A percentile compares a stretch with the other conserved stretches of the same genome.
Evolutionary conservation across 1,139 yeast genomes (phyloP).

Genomic region (Taphrina sp.): DNA sequence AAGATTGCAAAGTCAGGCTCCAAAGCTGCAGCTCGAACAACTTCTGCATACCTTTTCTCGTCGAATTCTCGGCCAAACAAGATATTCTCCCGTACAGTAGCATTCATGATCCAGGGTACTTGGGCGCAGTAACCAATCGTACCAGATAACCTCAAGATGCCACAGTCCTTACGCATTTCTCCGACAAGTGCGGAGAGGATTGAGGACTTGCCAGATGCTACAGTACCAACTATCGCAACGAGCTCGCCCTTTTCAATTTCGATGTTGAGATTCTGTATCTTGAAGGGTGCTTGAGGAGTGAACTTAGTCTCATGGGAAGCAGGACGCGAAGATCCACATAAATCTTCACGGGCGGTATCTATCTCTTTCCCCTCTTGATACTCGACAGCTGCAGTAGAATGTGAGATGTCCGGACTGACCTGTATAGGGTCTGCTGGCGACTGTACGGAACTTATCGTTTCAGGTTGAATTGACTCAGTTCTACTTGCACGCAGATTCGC

Average conservation of each 20-base stretch:
- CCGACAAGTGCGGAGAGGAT: constrained; percentile 63
- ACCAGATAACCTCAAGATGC: constrained; percentile 50
- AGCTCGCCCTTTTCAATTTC: constrained; percentile 57
- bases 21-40: constrained; percentile 65
- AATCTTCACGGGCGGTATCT: neutral
- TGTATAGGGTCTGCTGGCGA: neutral
- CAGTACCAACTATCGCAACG: constrained; percentile 64
- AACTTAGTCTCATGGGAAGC: neutral
- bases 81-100: constrained; percentile 74
- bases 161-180: constrained; percentile 54
- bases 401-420: neutral
- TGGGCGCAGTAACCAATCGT: constrained; percentile 48
- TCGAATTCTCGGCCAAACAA: constrained; percentile 65
- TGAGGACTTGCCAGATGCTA: constrained; percentile 72
- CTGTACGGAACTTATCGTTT: constrained; percentile 23
- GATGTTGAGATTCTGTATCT: constrained; percentile 52
- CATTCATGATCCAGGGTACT: constrained; percentile 81
- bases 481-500: constrained; percentile 42
- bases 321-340: neutral
- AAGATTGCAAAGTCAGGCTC: constrained; percentile 64
- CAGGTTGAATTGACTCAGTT: constrained; percentile 37
- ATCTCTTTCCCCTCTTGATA: constrained; percentile 40
- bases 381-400: constrained; percentile 8
- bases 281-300: constrained; percentile 42
- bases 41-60: constrained; percentile 54